These are phyloP conservation scores for Phytophthora citrophthora DNA, from an alignment of 352 stramenopile genomes.

Conservation along the genomic window DNA sequence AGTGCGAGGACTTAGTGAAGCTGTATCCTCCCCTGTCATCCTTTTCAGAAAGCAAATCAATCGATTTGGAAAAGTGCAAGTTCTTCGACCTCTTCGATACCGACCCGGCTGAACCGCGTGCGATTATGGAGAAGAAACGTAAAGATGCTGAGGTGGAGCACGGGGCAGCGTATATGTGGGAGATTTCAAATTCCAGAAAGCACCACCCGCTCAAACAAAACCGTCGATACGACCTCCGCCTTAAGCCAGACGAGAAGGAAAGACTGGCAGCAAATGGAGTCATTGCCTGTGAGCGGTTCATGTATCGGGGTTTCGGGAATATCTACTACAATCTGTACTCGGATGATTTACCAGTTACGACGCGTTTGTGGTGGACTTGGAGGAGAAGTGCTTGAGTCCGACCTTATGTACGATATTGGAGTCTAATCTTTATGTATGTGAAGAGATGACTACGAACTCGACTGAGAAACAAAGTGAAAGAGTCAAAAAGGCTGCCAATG, in stretches of 20 bases:
- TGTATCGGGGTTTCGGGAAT: conserved; percentile 25
- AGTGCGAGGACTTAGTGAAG: not conserved
- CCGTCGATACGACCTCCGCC: conserved; percentile 25
- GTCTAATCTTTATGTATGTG: not conserved
- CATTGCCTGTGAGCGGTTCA: conserved; percentile 18
- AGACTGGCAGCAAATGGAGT: conserved; percentile 14
- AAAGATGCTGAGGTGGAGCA: conserved; percentile 7
- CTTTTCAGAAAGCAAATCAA: not conserved
- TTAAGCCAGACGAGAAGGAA: conserved; percentile 24
- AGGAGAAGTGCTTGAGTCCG: conserved; percentile 9
- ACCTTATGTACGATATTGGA: conserved; percentile 7
- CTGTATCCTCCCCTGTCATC: not conserved
- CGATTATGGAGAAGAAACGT: not conserved
- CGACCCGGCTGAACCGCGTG: conserved; percentile 9
- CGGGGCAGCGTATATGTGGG: conserved; percentile 4
- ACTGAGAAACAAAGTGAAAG: not conserved
- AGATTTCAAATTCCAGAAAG: conserved; percentile 2
- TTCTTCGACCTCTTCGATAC: conserved; percentile 26
- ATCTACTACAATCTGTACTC: conserved; percentile 38
- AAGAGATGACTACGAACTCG: not conserved
- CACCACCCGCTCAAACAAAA: conserved; percentile 26
- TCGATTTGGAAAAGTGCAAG: conserved; percentile 16
- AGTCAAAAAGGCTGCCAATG: not conserved
- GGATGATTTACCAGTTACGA: conserved; percentile 46
- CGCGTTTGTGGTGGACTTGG: conserved; percentile 27